Conservation (phyloP, 116 monocot genomes). For the Posidonia oceanica region DNA sequence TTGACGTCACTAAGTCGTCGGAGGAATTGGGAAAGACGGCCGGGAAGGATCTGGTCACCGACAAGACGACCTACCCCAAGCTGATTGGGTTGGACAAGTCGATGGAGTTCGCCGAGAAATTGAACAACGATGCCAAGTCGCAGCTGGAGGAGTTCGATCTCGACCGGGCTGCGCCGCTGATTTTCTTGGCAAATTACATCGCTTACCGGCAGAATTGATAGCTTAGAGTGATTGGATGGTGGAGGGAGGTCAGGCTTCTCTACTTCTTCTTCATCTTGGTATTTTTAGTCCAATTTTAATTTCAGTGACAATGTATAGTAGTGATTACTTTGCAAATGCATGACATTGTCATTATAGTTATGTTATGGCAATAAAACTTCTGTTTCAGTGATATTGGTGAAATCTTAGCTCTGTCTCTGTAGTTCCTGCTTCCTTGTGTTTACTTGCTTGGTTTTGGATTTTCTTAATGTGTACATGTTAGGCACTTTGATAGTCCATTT, state of each 20-base stretch:
- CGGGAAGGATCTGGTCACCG: slow-evolving; percentile 45
- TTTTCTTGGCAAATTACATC: slow-evolving; percentile 32
- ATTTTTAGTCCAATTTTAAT: not conserved
- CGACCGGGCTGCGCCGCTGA: slow-evolving; percentile 30
- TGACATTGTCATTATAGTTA: not conserved
- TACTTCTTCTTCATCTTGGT: not conserved
- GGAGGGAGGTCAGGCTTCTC: not conserved
- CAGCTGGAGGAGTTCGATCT: slow-evolving; percentile 31
- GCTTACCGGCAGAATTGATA: slow-evolving; percentile 33
- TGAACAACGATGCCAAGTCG: slow-evolving; percentile 29
- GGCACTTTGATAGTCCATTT: too few relatives aligned
- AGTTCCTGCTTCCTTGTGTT: too few relatives aligned
- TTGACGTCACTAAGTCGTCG: slow-evolving; percentile 50
- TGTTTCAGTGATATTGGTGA: too few relatives aligned
- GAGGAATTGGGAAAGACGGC: slow-evolving; percentile 60
- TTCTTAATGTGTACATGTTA: too few relatives aligned
- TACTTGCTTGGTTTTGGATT: too few relatives aligned
- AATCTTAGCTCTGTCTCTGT: too few relatives aligned
- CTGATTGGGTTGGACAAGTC: slow-evolving; percentile 33
- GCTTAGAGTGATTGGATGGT: not conserved
- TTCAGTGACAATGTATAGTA: not conserved
- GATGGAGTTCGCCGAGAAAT: slow-evolving; percentile 28
- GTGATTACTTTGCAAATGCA: not conserved
- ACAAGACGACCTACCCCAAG: slow-evolving; percentile 51
- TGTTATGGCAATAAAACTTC: not conserved